Evolutionary conservation across 352 stramenopile species (phyloP), one percentile per base, ranked within the genome.

Genomic region (Pythium volutum): DNA sequence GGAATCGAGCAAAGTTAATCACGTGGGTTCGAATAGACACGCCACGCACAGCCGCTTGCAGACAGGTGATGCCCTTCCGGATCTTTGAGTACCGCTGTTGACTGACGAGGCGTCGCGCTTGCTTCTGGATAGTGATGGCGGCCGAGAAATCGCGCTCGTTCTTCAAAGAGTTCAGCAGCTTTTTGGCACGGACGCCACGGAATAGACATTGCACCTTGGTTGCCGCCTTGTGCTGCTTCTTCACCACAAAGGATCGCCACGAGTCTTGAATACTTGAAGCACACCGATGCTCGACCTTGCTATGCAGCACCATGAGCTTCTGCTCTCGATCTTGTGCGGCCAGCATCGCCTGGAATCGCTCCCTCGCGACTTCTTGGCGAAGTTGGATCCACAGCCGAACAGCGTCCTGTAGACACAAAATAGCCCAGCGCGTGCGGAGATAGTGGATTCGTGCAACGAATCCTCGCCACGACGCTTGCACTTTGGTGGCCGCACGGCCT

Each of bases 201-300:
- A 57, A 56, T 15, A 70, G 36, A 20, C 38, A 64, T 54, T 83
- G 72, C 1, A 83, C 73, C 53, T 43, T 75, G 18, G 52, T 75
- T 25, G 68, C 76, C 20, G 72, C 62, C 18, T 11, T 26, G 4
- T n/a, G 22, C 8, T 34, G 46, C 36, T 57, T 62, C 26, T 64
- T 52, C 9, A 54, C 25, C 18, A 41, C 46, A 55, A 52, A 51
- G 4, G 48, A 42, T 18, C 64, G 63, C 70, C 70, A 87, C 45
- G 59, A 57, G 33, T 9, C 11, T 69, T 84, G 74, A 55, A 85
- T 73, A 25, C 52, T 46, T 2, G 26, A 55, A 9, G 50, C 77
- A 46, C 75, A 62, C 14, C 56, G 54, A 31, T 46, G 58, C 22
- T 49, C 33, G 3, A 69, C 56, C 34, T 70, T 70, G n/a, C 22